Evolutionary conservation across 352 stramenopile species (phyloP).

Genomic region (Phytophthora sp.): DNA sequence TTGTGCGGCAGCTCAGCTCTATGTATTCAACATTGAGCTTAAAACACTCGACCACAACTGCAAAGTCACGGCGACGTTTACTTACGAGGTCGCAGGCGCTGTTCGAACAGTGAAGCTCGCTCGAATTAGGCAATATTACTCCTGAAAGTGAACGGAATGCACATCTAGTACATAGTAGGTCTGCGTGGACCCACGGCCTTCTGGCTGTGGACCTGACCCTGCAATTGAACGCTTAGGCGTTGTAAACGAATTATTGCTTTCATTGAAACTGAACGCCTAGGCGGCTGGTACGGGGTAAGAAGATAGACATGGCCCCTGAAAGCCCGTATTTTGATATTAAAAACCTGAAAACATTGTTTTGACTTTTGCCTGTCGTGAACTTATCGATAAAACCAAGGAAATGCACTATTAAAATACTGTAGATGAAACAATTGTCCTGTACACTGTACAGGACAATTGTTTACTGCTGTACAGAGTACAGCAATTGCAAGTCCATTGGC

Average conservation of each 20-base stretch:
- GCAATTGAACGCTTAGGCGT: background rate
- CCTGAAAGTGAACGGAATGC: background rate
- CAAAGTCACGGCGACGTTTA: background rate
- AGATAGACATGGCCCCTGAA: too few relatives aligned
- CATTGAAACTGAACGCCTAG: too few relatives aligned
- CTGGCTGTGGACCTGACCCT: background rate
- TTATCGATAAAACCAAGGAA: too few relatives aligned
- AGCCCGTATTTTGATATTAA: too few relatives aligned
- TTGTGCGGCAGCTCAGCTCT: background rate
- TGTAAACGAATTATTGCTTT: background rate
- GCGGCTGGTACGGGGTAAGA: too few relatives aligned
- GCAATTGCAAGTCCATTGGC: too few relatives aligned
- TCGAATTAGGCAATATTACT: background rate
- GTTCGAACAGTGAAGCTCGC: background rate
- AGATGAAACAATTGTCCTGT: too few relatives aligned
- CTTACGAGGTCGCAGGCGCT: background rate
- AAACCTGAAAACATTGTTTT: too few relatives aligned
- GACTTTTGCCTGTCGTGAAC: too few relatives aligned
- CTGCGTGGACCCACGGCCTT: background rate
- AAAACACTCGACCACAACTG: background rate
- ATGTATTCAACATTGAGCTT: background rate
- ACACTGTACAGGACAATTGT: too few relatives aligned
- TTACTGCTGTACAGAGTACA: too few relatives aligned
- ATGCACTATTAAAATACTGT: too few relatives aligned
- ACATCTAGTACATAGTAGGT: background rate